Evolutionary conservation across 495 filamentous ascomycete genomes (phyloP).

Genomic region (Aspergillus nanangensis): DNA sequence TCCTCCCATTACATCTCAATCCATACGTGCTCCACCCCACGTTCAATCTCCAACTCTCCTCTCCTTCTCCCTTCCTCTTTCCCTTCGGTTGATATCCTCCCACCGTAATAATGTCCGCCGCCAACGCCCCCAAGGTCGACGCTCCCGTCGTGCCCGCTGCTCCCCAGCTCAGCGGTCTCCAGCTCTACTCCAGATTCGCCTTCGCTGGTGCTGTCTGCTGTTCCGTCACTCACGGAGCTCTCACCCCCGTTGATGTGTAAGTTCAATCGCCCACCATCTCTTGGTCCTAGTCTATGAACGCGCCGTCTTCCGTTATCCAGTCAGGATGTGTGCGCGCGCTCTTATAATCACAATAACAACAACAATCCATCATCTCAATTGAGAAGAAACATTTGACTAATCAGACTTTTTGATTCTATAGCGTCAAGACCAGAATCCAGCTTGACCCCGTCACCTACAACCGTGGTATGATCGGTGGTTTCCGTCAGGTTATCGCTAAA

Average conservation of each 20-base stretch:
- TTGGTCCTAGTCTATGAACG: constrained; percentile 3
- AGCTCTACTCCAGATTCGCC: constrained; percentile 78
- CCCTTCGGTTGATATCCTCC: constrained; percentile 11
- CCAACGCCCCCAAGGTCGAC: constrained; percentile 37
- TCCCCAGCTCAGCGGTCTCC: constrained; percentile 45
- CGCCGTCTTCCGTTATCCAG: constrained; percentile 9
- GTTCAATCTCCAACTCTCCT: constrained; percentile 15
- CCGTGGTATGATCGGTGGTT: constrained; percentile 80
- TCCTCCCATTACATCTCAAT: constrained; percentile 18
- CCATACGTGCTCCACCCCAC: constrained; percentile 7
- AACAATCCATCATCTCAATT: background rate
- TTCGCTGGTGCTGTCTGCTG: constrained; percentile 93
- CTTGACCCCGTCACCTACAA: constrained; percentile 89
- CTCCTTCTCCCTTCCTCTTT: constrained; percentile 10
- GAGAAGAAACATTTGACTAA: background rate
- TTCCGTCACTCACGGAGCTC: constrained; percentile 84
- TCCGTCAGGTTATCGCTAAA: constrained; percentile 75
- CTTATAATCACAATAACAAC: background rate
- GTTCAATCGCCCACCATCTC: constrained; percentile 29
- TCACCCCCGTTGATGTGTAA: constrained; percentile 97
- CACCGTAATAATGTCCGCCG: constrained; percentile 39
- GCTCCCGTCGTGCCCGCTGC: constrained; percentile 31
- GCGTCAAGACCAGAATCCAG: constrained; percentile 94
- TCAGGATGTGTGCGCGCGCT: background rate
- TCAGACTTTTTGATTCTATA: background rate